These are phyloP conservation scores for Hebeloma cylindrosporum DNA, from an alignment of 768 basidiomycete genomes.

Conservation along the genomic window DNA sequence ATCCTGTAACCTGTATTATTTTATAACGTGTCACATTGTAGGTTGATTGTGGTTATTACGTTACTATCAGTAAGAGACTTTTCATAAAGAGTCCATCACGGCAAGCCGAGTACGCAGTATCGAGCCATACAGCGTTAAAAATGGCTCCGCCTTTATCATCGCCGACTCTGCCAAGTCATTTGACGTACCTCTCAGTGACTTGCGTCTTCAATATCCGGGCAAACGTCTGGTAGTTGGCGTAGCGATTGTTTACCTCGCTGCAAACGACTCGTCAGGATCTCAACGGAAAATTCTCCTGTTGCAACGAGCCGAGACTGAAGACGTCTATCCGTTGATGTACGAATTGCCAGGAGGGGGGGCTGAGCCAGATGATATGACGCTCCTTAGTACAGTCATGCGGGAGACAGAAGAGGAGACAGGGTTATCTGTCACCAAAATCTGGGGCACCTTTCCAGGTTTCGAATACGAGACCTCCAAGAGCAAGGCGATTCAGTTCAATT, in stretches of 20 bases:
- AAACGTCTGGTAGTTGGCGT: slow-evolving; percentile 15
- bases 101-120: no score
- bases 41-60: no score
- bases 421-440: slow-evolving; percentile 5
- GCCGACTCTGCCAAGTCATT: slow-evolving; percentile 5
- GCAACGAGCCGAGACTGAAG: slow-evolving; percentile 11
- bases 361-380: slow-evolving; percentile 7
- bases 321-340: slow-evolving; percentile 11
- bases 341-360: slow-evolving; percentile 15
- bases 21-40: no score
- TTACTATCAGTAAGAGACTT: no score
- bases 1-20: no score
- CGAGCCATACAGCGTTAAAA: no score
- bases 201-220: slow-evolving; percentile 7
- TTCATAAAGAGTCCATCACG: no score
- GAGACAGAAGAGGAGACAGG: slow-evolving; percentile 16
- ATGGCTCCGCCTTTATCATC: background rate
- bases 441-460: slow-evolving; percentile 10
- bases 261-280: background rate
- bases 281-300: slow-evolving; percentile 10
- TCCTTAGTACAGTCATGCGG: slow-evolving; percentile 10
- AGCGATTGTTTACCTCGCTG: background rate
- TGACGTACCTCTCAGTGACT: slow-evolving; percentile 6
- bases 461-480: slow-evolving; percentile 14
- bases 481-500: slow-evolving; percentile 15